phyloP scores from a whole-genome alignment of 306 rosid genomes.

The Rosa persica region DNA sequence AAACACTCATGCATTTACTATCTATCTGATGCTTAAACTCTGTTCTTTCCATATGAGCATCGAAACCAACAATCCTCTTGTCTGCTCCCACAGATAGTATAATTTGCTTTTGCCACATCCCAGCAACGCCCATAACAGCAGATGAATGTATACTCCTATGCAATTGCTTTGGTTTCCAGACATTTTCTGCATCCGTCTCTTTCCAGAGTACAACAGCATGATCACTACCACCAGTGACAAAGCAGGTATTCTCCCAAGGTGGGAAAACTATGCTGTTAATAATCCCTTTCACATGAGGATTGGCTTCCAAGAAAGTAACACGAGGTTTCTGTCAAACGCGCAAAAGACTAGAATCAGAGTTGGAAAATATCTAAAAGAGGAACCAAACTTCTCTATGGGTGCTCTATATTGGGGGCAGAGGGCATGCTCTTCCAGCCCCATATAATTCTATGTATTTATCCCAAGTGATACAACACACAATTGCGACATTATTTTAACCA shows the following conservation, averaged over 20 bases:
- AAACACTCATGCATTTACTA: constrained; percentile 84
- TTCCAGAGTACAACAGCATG: constrained; percentile 89
- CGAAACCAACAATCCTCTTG: constrained; percentile 77
- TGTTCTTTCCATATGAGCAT: constrained; percentile 59
- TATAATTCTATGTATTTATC: neutral
- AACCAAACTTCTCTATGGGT: constrained; percentile 6
- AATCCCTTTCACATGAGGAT: constrained; percentile 90
- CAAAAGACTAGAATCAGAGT: constrained; percentile 23
- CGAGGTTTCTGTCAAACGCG: constrained; percentile 58
- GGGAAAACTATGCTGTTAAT: constrained; percentile 76
- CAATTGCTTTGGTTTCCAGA: constrained; percentile 87
- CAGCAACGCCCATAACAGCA: constrained; percentile 98
- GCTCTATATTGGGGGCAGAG: neutral
- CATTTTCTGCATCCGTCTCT: constrained; percentile 56
- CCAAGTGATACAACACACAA: neutral
- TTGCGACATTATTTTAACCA: neutral
- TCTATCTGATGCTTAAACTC: constrained; percentile 86
- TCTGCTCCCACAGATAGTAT: constrained; percentile 94
- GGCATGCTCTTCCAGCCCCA: neutral
- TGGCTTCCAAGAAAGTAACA: constrained; percentile 72
- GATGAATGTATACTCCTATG: constrained; percentile 80
- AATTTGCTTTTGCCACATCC: constrained; percentile 77
- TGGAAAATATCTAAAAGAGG: constrained; percentile 4
- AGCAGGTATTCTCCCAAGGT: constrained; percentile 78
- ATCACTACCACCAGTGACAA: constrained; percentile 91